phyloP scores from a whole-genome alignment of 2,329 filamentous ascomycete species.

The Hymenoscyphus scutula region DNA sequence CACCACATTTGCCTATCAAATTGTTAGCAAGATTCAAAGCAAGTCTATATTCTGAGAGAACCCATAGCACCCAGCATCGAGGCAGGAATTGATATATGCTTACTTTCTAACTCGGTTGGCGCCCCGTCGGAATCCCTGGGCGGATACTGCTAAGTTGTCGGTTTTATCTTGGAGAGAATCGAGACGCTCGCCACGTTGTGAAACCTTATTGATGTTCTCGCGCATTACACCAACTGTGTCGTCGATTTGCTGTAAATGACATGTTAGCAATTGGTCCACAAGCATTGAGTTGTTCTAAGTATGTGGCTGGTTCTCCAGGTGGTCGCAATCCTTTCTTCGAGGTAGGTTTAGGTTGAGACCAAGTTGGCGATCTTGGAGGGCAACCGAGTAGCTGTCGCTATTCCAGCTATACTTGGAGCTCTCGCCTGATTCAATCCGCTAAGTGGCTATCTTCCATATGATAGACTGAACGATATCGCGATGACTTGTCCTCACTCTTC shows the following conservation, averaged over 20 bases:
- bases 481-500: not conserved
- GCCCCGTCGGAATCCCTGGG: slow-evolving; percentile 91
- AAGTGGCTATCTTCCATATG: not conserved
- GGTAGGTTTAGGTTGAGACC: not conserved
- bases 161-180: slow-evolving; percentile 92
- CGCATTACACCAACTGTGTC: slow-evolving; percentile 93
- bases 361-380: not conserved
- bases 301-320: not conserved
- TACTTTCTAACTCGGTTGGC: slow-evolving; percentile 91
- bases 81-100: slow-evolving; percentile 87
- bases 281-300: not conserved
- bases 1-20: slow-evolving; percentile 8
- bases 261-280: slow-evolving; percentile 23
- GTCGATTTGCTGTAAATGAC: slow-evolving; percentile 78
- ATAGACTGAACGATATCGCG: not conserved
- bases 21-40: slow-evolving; percentile 15
- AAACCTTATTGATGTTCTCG: slow-evolving; percentile 96
- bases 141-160: slow-evolving; percentile 87
- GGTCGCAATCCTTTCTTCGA: not conserved
- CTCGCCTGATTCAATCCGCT: not conserved
- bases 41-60: not conserved
- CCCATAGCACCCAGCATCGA: not conserved
- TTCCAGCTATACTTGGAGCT: not conserved
- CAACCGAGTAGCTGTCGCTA: not conserved
- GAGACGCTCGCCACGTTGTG: slow-evolving; percentile 84